A percentile compares a stretch with the other conserved stretches of the same genome.
These are phyloP conservation scores for Exophiala lecanii-corni DNA, from an alignment of 2,329 filamentous ascomycete species.

Conservation along the genomic window DNA sequence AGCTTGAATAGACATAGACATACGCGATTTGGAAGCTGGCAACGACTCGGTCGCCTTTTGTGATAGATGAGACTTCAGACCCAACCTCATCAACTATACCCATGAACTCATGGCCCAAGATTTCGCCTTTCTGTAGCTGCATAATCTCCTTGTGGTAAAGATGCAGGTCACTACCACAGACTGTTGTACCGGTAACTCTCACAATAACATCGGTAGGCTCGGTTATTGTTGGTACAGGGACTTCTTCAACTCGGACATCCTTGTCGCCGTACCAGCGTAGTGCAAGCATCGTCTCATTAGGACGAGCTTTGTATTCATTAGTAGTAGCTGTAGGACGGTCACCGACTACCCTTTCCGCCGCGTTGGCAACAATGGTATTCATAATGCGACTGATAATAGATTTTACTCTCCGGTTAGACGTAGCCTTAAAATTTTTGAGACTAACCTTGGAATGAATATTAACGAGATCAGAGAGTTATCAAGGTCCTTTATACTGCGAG, in stretches of 20 bases:
- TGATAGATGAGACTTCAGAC: constrained; percentile 8
- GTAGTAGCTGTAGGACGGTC: constrained; percentile 2
- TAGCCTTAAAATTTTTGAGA: too few species aligned
- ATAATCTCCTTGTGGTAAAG: constrained; percentile 42
- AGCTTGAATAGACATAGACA: constrained; percentile 1
- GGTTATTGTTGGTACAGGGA: constrained; percentile 44
- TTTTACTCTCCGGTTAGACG: too few species aligned
- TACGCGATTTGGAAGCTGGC: constrained; percentile 76
- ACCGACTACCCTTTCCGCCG: constrained; percentile 1
- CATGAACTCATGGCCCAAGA: constrained; percentile 18
- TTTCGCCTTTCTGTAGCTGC: constrained; percentile 57
- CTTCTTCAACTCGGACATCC: constrained; percentile 52
- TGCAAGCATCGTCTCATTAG: constrained; percentile 44
- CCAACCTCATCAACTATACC: constrained; percentile 16
- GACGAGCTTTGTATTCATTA: constrained; percentile 2
- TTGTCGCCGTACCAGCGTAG: constrained; percentile 52
- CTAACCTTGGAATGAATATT: too few species aligned
- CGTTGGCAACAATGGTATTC: constrained; percentile 7
- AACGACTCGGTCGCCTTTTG: constrained; percentile 14
- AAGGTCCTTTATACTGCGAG: not conserved
- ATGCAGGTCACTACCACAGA: constrained; percentile 14
- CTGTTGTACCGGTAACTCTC: constrained; percentile 41
- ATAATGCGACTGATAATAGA: not conserved
- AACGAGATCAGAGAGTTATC: too few species aligned
- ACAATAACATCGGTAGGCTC: constrained; percentile 49